Base-by-base conservation (phyloP, 2,329 filamentous ascomycete genomes). In the Curvularia spicifera region DNA sequence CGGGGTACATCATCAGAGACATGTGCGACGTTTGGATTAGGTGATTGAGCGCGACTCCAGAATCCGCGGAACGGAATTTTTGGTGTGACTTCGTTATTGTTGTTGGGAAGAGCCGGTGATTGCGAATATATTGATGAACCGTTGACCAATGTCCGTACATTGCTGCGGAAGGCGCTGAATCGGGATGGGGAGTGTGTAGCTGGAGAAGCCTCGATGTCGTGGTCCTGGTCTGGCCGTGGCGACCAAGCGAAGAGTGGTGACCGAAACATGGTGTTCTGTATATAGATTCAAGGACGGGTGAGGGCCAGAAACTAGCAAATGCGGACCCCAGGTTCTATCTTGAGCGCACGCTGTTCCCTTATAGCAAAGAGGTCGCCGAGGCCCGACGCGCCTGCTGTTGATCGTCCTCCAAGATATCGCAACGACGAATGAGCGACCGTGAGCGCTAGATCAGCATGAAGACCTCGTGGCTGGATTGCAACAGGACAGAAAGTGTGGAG, bases 121-220 rank as follows among this genome's bases (percentile, higher is more conserved):
- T 72, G 66, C 26, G 75, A 76, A 60, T 77, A 77, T 15, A 77
- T 57, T 1, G 75, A 77, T 37, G 73, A 76, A 9, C 74, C 74
- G 50, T 76, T 74, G 59, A 73, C 63, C 57, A 74, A 70, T 13
- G 67, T 66, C 50, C 72, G 70, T 46, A 72, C 55, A 29, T 69
- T 69, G 48, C 43, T 64, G 2, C 60, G 66, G 18, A 70, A 60
- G 28, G 64, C 59, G 26, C 59, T 57, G 51, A 68, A 70, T 12
- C 67, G 64, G 15, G 67, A 68, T 22, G 61, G 56, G 5, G 63
- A 61, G 15, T 64, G 61, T 29, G 64, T 61, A 46, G 62, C 61
- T 10, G 64, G 67, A 24, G 60, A 69, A 40, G 63, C 68, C 55
- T 70, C 64, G 20, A 67, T 64, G 53, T 66, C 65, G 42, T 72